phyloP scores from a whole-genome alignment of 2,329 filamentous ascomycete species.

The Epichloe baconii region DNA sequence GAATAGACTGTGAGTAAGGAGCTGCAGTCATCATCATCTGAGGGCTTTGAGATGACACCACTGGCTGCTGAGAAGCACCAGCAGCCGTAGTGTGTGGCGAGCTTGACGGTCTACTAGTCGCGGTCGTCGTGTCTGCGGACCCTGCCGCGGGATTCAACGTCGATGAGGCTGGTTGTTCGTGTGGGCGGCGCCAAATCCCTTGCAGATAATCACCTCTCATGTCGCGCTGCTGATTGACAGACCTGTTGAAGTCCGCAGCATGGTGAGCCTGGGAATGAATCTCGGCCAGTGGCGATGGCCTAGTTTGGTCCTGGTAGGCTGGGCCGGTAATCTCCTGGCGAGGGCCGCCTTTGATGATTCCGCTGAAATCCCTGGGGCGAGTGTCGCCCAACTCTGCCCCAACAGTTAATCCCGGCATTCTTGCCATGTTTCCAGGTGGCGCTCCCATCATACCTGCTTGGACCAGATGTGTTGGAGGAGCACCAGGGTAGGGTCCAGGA shows the following conservation, averaged over 20 bases:
- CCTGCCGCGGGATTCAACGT: slow-evolving; percentile 33
- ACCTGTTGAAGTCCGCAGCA: slow-evolving; percentile 82
- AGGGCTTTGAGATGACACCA: slow-evolving; percentile 48
- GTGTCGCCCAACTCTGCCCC: slow-evolving; percentile 66
- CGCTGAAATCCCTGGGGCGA: slow-evolving; percentile 68
- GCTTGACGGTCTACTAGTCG: slow-evolving; percentile 40
- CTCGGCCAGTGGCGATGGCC: slow-evolving; percentile 62
- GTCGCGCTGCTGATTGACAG: slow-evolving; percentile 65
- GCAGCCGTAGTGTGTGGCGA: slow-evolving; percentile 44
- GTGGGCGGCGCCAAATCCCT: slow-evolving; percentile 68
- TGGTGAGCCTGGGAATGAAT: slow-evolving; percentile 78
- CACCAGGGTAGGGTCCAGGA: slow-evolving; percentile 49
- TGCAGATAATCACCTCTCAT: slow-evolving; percentile 71
- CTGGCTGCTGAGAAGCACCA: slow-evolving; percentile 41
- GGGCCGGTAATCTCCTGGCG: slow-evolving; percentile 82
- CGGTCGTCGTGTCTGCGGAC: slow-evolving; percentile 28
- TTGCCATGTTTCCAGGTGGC: slow-evolving; percentile 50
- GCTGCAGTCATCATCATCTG: slow-evolving; percentile 54
- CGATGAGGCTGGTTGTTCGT: slow-evolving; percentile 54
- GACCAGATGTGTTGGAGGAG: slow-evolving; percentile 55
- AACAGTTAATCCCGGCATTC: slow-evolving; percentile 75
- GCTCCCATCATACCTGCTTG: slow-evolving; percentile 59
- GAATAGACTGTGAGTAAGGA: slow-evolving; percentile 57
- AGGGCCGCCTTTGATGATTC: slow-evolving; percentile 62
- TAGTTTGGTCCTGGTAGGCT: slow-evolving; percentile 76